A percentile compares a stretch with the other conserved stretches of the same genome.
Evolutionary conservation across 495 filamentous ascomycete species (phyloP).

Genomic region (Aspergillus taichungensis): DNA sequence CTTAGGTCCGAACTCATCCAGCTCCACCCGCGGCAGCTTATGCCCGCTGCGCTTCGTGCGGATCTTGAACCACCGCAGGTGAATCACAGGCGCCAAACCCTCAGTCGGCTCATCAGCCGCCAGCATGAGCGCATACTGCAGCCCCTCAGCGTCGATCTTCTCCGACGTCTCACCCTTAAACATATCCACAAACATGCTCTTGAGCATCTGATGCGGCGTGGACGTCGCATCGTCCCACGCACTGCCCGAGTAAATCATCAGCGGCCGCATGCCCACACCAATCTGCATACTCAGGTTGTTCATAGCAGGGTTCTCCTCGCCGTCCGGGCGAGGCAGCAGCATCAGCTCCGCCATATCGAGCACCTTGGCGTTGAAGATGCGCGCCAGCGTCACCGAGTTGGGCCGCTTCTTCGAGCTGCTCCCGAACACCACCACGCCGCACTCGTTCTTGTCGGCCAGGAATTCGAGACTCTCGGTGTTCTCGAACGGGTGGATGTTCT

Average conservation of each 20-base stretch:
- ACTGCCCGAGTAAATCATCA: slow-evolving; percentile 79
- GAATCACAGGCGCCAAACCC: slow-evolving; percentile 56
- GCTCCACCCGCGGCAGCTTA: slow-evolving; percentile 78
- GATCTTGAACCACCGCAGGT: slow-evolving; percentile 78
- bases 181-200: slow-evolving; percentile 82
- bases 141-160: slow-evolving; percentile 85
- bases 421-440: slow-evolving; percentile 68
- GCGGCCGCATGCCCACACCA: slow-evolving; percentile 63
- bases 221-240: slow-evolving; percentile 69
- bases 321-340: slow-evolving; percentile 58
- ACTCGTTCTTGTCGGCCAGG: slow-evolving; percentile 91
- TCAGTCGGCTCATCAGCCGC: slow-evolving; percentile 66
- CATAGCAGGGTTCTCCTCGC: slow-evolving; percentile 61
- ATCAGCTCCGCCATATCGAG: slow-evolving; percentile 90
- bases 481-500: slow-evolving; percentile 82
- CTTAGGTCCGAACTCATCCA: slow-evolving; percentile 91
- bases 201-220: slow-evolving; percentile 69
- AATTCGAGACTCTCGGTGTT: slow-evolving; percentile 80
- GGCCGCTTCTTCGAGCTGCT: slow-evolving; percentile 88
- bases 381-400: slow-evolving; percentile 73
- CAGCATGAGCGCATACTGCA: slow-evolving; percentile 80
- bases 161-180: slow-evolving; percentile 69
- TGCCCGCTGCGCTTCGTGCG: slow-evolving; percentile 77
- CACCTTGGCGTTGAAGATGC: slow-evolving; percentile 74
- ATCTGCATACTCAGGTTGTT: slow-evolving; percentile 73